Conservation (phyloP, 169 alveolate species). For the Babesia divergens region DNA sequence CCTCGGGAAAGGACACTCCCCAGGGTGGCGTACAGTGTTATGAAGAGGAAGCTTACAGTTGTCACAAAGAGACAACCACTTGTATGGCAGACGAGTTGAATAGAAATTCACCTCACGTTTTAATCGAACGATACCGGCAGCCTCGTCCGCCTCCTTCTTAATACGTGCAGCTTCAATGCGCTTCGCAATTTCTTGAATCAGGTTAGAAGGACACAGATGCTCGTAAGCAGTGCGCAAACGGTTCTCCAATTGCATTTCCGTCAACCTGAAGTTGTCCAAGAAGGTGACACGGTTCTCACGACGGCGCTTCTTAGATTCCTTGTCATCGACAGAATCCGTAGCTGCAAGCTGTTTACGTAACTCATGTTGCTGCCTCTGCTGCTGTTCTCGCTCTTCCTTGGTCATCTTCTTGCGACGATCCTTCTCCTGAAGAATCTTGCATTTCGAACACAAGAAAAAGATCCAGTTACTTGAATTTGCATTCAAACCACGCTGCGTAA, state of each 20-base stretch:
- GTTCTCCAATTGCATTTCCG: constrained; percentile 64
- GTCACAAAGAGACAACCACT: constrained; percentile 69
- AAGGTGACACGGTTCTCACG: constrained; percentile 16
- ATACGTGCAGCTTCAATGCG: constrained; percentile 64
- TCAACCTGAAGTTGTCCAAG: neutral
- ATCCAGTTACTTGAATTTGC: constrained; percentile 85
- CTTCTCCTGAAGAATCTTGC: constrained; percentile 87
- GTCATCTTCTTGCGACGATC: constrained; percentile 82
- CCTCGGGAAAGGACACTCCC: constrained; percentile 71
- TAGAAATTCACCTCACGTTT: constrained; percentile 69
- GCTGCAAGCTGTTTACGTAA: constrained; percentile 72
- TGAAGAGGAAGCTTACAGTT: constrained; percentile 76
- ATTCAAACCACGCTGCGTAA: constrained; percentile 84
- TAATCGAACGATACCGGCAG: constrained; percentile 51
- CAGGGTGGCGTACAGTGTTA: constrained; percentile 68
- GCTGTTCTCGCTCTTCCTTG: constrained; percentile 76
- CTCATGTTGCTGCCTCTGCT: constrained; percentile 80
- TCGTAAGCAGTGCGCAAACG: constrained; percentile 68
- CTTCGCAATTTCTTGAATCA: constrained; percentile 67
- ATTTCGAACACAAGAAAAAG: constrained; percentile 84
- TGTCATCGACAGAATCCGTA: constrained; percentile 69
- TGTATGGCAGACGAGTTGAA: constrained; percentile 64
- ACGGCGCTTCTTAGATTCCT: constrained; percentile 39
- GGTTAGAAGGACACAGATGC: constrained; percentile 67
- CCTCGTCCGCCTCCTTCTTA: constrained; percentile 64